Base-by-base conservation (phyloP, 768 basidiomycete genomes). In the Hericium rajendrae region DNA sequence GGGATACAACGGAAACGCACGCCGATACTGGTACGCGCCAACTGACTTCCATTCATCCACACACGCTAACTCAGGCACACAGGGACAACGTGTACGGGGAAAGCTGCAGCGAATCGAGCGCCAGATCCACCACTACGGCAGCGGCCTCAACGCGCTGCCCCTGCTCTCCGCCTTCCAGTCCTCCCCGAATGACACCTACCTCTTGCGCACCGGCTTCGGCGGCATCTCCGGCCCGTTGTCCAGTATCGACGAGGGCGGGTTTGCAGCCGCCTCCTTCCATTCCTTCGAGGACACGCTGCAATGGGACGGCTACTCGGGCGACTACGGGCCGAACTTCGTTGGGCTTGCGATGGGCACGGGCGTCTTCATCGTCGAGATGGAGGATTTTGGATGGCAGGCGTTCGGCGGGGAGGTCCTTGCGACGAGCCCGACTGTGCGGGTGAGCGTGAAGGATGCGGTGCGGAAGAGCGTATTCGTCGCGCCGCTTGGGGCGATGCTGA, bases 381-480 rank as follows among this genome's bases (percentile, higher is more conserved):
- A 79, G 18, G 73, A 75, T 60, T 81, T 81, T 62, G 81, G 80
- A n/a, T 81, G 80, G 80, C 79, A 81, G 65, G 79, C 79, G 9
- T 80, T 81, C 61, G 80, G 80, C 48, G 80, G 80, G 5, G 76
- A 71, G 38, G 68, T 82, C 39, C 61, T 72, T 20, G 67, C 74
- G 12, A 73, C 71, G 24, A 72, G 73, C 32, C 71, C 75, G 3
- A 71, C 70, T 1, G 72, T 81, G 9, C 63, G 70, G 54, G 78
- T 81, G 11, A 69, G 75, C 56, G 64, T 76, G 24, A 71, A 69
- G 51, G 80, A 82, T 65, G 69, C 79, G 22, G 68, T 78, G 49
- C 72, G 80, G 41, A 73, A 79, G 51, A 70, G 78, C 38, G 74
- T 82, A 8, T 82, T 78, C 64, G 68, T 81, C 53, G 79, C 78